Percentiles rank a stretch among this genome's conserved stretches.
Conservation (phyloP, 1,284 basidiomycete species). For the Lignosus rhinocerotis region DNA sequence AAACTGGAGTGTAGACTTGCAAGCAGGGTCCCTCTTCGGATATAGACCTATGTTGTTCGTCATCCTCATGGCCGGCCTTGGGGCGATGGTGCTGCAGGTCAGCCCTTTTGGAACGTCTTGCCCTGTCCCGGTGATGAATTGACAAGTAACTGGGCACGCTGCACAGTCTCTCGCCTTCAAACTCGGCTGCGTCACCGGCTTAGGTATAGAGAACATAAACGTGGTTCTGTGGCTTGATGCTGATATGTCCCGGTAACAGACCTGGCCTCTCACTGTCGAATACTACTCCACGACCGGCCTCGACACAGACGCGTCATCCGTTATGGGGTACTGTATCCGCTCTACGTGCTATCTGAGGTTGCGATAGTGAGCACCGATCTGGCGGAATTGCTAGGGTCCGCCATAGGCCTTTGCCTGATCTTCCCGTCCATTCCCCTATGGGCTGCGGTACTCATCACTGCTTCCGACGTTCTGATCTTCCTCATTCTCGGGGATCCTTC, state of each 20-base stretch:
- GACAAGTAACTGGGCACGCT: not conserved
- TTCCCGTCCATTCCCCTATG: constrained; percentile 82
- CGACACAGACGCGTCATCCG: constrained; percentile 60
- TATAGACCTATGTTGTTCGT: constrained; percentile 81
- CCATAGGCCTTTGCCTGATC: constrained; percentile 78
- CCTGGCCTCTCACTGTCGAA: constrained; percentile 69
- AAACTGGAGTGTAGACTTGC: constrained; percentile 76
- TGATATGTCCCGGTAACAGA: constrained; percentile 43
- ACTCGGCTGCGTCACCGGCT: constrained; percentile 68
- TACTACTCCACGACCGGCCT: constrained; percentile 68
- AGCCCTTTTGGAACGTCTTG: constrained; percentile 8
- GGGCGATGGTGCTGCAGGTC: constrained; percentile 76
- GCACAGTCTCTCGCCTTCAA: constrained; percentile 54
- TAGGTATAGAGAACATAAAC: constrained; percentile 42
- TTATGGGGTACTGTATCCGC: constrained; percentile 66
- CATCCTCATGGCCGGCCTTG: constrained; percentile 81
- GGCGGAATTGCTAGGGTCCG: constrained; percentile 76
- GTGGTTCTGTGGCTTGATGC: not conserved
- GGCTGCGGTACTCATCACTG: constrained; percentile 83
- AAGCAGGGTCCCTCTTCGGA: constrained; percentile 73
- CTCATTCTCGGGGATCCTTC: constrained; percentile 65
- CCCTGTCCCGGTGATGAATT: not conserved
- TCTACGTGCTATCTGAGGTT: constrained; percentile 69
- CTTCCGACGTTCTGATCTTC: constrained; percentile 80
- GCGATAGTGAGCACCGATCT: constrained; percentile 81